Percentiles rank a stretch among this genome's conserved stretches.
phyloP scores from a whole-genome alignment of 257 asterid genomes.

The Hygrophila difformis region DNA sequence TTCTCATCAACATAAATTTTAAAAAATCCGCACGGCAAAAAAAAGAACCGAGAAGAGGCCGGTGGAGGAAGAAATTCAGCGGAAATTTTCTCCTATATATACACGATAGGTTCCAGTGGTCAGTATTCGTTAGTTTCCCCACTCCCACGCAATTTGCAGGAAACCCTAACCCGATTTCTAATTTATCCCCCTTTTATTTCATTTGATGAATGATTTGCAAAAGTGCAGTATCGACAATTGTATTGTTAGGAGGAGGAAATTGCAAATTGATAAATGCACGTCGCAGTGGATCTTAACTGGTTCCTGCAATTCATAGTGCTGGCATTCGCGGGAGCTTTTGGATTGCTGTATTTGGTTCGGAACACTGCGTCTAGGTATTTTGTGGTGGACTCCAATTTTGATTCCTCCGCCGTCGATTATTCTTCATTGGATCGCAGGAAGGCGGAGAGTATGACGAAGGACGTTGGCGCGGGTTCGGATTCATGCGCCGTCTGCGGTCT shows the following conservation, averaged over 20 bases:
- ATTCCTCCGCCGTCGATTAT: conserved; percentile 39
- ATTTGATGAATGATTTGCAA: conserved; percentile 16
- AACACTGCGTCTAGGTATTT: conserved; percentile 76
- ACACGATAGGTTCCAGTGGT: conserved; percentile 6
- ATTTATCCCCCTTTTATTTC: background rate
- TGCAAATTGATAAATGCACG: conserved; percentile 50
- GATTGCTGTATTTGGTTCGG: conserved; percentile 52
- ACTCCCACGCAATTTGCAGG: conserved; percentile 6
- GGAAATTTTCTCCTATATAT: too few species aligned
- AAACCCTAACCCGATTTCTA: conserved; percentile 20
- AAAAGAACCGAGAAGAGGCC: background rate
- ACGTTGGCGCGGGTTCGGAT: conserved; percentile 23
- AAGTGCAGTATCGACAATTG: conserved; percentile 9
- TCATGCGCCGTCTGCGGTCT: conserved; percentile 61
- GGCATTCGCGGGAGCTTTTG: conserved; percentile 31
- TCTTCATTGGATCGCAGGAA: conserved; percentile 19
- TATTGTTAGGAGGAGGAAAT: background rate
- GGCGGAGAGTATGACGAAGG: conserved; percentile 26
- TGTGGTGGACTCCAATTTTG: conserved; percentile 59
- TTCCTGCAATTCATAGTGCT: conserved; percentile 50
- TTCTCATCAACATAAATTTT: too few species aligned
- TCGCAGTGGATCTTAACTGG: conserved; percentile 80
- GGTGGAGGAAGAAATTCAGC: background rate
- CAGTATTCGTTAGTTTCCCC: conserved; percentile 14
- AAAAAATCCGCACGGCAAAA: background rate